Evolutionary conservation across 2,329 filamentous ascomycete species (phyloP), one percentile per base, ranked within the genome.

Genomic region (Corniculantispora saksenae): DNA sequence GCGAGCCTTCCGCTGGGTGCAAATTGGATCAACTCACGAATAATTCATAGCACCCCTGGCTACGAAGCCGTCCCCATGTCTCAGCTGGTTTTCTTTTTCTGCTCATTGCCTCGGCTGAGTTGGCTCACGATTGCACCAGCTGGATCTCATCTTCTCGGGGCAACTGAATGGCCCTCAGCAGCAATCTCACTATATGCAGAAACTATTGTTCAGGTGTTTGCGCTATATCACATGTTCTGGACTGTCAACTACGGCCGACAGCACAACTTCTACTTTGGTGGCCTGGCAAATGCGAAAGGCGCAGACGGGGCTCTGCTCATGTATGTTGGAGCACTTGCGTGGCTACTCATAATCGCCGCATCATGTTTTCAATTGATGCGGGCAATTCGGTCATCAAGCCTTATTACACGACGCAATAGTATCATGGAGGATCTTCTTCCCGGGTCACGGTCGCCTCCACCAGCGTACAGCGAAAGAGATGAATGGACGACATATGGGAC

Each of bases 241-340:
- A 29, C 50, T 13, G 15, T 53, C 7, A 32, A 29, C 10, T 53
- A 53, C 23, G 25, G 50, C 25, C 25, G 9, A 29, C 9, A 29
- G 25, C 50, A 53, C 50, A 32, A 53, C 50, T 53, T 53, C 50
- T 53, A 53, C 50, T 19, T 53, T 53, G 50, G 50, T 17, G 50
- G 50, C 50, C 50, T 53, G 17, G 23, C 25, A 12, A 32, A 53
- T 53, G 25, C 50, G 50, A 53, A 53, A 32, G 27, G 50, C 15
- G 50, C 13, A 53, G 13, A 8, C 13, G 50, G 6, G 29, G 50
- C 50, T 32, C 9, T 29, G 25, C 25, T 29, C 15, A 53, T 53
- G 50, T 53, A 53, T 53, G 25, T 53, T 53, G 50, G 50, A 13
- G 50, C 50, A 53, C 25, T 53, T 19, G 25, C 50, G n/a, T 29